Percentiles rank a stretch among this genome's conserved stretches.
Evolutionary conservation across 2,329 filamentous ascomycete genomes (phyloP).

Genomic region (Fusarium sterilihyphosum): DNA sequence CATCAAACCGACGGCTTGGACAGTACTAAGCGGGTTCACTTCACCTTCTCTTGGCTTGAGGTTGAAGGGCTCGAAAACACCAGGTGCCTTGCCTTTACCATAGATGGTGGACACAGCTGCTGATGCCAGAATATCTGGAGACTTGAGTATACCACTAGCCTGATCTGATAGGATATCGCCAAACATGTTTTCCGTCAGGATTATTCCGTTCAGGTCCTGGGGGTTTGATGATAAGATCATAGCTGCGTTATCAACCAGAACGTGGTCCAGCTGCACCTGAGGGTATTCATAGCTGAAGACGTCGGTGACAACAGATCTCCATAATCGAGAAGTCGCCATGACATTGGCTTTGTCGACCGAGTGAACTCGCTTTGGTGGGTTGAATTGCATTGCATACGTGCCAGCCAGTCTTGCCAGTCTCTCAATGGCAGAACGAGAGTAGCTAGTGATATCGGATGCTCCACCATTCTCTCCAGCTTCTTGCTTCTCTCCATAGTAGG

Average conservation of each 20-base stretch:
- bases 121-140: constrained; percentile 15
- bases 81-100: background rate
- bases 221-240: constrained; percentile 34
- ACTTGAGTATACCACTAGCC: constrained; percentile 28
- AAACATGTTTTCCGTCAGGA: constrained; percentile 41
- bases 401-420: constrained; percentile 68
- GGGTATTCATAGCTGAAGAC: constrained; percentile 35
- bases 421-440: constrained; percentile 76
- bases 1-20: constrained; percentile 20
- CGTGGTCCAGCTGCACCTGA: constrained; percentile 23
- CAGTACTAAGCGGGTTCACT: constrained; percentile 9
- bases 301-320: constrained; percentile 30
- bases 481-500: constrained; percentile 77
- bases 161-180: constrained; percentile 42
- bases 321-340: constrained; percentile 37
- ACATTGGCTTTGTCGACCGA: constrained; percentile 43
- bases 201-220: constrained; percentile 34
- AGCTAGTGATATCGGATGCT: constrained; percentile 63
- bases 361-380: constrained; percentile 64
- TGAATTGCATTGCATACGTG: constrained; percentile 45
- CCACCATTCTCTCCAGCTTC: constrained; percentile 61
- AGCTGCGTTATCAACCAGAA: constrained; percentile 37
- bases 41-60: background rate
- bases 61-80: constrained; percentile 29
- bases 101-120: background rate